These are phyloP conservation scores for Wickerhamomyces silvicola DNA, from an alignment of 805 yeast genomes.

Conservation along the genomic window DNA sequence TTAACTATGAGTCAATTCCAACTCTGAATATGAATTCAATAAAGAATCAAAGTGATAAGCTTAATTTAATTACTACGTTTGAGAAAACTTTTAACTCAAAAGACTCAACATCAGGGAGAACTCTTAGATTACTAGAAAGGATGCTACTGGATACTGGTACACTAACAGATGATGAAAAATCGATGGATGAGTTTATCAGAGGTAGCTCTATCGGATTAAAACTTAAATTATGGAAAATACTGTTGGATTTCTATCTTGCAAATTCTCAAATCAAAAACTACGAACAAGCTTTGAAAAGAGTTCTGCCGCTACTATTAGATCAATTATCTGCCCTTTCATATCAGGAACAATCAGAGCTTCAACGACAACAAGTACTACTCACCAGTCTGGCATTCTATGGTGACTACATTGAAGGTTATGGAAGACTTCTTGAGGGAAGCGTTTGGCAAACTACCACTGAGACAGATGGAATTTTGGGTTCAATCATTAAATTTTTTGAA, in stretches of 20 bases:
- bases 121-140: conserved; percentile 35
- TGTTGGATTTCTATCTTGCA: conserved; percentile 49
- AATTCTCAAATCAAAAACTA: conserved; percentile 27
- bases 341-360: conserved; percentile 18
- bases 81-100: conserved; percentile 28
- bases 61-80: conserved; percentile 63
- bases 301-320: conserved; percentile 37
- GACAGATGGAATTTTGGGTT: conserved; percentile 10
- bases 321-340: conserved; percentile 28
- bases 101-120: conserved; percentile 20
- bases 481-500: conserved; percentile 29
- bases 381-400: conserved; percentile 49
- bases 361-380: conserved; percentile 38
- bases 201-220: conserved; percentile 60
- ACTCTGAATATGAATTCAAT: conserved; percentile 43
- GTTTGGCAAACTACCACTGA: conserved; percentile 28
- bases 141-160: conserved; percentile 30
- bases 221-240: conserved; percentile 68
- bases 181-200: conserved; percentile 56
- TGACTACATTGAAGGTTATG: conserved; percentile 36
- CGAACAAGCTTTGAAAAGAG: conserved; percentile 44
- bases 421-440: conserved; percentile 20
- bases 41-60: conserved; percentile 58
- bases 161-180: conserved; percentile 31
- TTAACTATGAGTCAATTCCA: conserved; percentile 58